Evolutionary conservation across 2,329 filamentous ascomycete species (phyloP).

Genomic region (Fusarium sp.): DNA sequence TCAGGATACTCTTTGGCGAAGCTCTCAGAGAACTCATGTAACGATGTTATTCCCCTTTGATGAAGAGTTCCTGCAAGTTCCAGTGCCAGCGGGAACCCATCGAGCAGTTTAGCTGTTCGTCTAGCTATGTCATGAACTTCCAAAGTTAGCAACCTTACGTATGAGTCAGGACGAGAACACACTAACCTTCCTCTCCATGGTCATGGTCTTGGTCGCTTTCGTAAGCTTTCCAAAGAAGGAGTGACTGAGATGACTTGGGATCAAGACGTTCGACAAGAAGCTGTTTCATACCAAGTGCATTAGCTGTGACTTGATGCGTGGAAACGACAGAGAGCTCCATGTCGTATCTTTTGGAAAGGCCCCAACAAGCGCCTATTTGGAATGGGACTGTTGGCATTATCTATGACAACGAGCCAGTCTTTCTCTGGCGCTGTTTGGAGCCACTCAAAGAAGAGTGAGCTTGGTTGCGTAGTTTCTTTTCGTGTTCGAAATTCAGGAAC

Average conservation of each 20-base stretch:
- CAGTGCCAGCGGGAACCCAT: background rate
- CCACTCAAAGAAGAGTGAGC: background rate
- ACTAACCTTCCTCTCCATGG: background rate
- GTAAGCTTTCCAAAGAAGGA: background rate
- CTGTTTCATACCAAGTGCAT: rapidly evolving
- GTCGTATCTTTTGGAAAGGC: rapidly evolving
- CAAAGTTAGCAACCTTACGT: background rate
- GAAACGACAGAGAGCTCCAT: background rate
- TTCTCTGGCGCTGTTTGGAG: background rate
- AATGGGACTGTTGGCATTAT: background rate
- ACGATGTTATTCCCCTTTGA: background rate
- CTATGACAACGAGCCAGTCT: background rate
- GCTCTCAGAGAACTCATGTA: background rate
- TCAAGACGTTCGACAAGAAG: background rate
- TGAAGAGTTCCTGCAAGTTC: background rate
- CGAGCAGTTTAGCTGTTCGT: background rate
- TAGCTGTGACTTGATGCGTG: background rate
- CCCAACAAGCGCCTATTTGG: background rate
- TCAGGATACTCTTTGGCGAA: background rate
- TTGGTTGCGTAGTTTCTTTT: rapidly evolving
- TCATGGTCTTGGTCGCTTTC: rapidly evolving
- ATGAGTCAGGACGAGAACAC: too few species aligned
- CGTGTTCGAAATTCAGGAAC: background rate
- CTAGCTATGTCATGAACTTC: background rate
- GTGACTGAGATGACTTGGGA: background rate